These are phyloP conservation scores for Botryotinia narcissicola DNA, from an alignment of 2,329 filamentous ascomycete species.

Conservation along the genomic window DNA sequence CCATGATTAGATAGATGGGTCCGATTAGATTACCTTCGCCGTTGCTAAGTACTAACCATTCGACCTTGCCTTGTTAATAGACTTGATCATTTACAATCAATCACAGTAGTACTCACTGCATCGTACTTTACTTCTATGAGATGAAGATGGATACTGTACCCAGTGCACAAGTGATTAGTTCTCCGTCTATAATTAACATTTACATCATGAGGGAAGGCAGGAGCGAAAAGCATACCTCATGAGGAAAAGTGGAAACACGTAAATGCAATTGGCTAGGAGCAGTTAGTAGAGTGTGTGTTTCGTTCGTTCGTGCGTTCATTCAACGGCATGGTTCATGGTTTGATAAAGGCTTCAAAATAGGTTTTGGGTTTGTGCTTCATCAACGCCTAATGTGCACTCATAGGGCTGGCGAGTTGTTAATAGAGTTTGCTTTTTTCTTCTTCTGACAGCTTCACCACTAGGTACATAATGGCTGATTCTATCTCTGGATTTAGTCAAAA, in stretches of 20 bases:
- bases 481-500: slow-evolving; percentile 11
- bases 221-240: slow-evolving; percentile 10
- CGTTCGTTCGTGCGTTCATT: not conserved
- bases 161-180: not conserved
- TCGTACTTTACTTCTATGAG: not conserved
- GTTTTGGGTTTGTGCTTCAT: not conserved
- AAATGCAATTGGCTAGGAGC: not conserved
- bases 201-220: not conserved
- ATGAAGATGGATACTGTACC: not conserved
- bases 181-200: slow-evolving; percentile 1
- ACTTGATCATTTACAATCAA: not conserved
- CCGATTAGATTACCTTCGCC: not conserved
- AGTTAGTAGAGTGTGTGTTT: not conserved
- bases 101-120: not conserved
- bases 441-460: not conserved
- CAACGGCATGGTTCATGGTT: slow-evolving; percentile 13
- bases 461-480: not conserved
- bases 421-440: not conserved
- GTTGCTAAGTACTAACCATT: not conserved
- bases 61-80: not conserved
- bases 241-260: not conserved
- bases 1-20: not conserved
- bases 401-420: slow-evolving; percentile 9
- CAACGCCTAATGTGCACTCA: slow-evolving; percentile 2
- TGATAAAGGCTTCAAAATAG: slow-evolving; percentile 9